A percentile compares a stretch with the other conserved stretches of the same genome.
phyloP scores from a whole-genome alignment of 164 flowering plant genomes.

The Protea cynaroides region DNA sequence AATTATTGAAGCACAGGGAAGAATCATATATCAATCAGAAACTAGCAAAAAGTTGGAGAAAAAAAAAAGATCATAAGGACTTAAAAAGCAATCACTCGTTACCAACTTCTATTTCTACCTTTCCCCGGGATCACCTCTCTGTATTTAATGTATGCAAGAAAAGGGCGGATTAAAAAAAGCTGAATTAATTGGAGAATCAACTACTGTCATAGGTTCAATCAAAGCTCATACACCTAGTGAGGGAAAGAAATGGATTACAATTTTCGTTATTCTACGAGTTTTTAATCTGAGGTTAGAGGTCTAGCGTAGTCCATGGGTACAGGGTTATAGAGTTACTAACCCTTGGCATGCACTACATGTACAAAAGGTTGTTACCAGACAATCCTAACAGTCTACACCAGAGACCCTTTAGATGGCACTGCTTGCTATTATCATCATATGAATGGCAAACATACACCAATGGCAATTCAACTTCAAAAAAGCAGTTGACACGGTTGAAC shows the following conservation, averaged over 20 bases:
- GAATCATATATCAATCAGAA: no score
- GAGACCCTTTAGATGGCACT: slow-evolving; percentile 36
- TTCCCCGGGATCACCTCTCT: no score
- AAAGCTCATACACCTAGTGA: no score
- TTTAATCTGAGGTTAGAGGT: background rate
- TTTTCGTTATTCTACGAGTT: no score
- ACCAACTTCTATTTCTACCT: no score
- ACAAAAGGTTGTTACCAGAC: background rate
- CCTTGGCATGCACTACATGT: background rate
- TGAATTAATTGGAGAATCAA: no score
- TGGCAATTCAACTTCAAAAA: background rate
- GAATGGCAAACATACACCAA: background rate
- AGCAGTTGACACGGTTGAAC: slow-evolving; percentile 6
- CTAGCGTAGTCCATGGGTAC: background rate
- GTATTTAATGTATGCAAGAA: no score
- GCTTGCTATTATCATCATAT: background rate
- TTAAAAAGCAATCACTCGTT: no score
- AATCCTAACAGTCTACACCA: slow-evolving; percentile 20
- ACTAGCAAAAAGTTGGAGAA: no score
- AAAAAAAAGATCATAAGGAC: background rate
- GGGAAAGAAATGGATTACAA: no score
- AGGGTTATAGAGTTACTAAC: background rate
- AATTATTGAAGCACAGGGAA: background rate
- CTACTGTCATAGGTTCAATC: no score
- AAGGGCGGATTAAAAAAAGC: no score